Evolutionary conservation across 164 flowering plant species (phyloP), one percentile per base, ranked within the genome.

Genomic region (Amborella trichopoda): DNA sequence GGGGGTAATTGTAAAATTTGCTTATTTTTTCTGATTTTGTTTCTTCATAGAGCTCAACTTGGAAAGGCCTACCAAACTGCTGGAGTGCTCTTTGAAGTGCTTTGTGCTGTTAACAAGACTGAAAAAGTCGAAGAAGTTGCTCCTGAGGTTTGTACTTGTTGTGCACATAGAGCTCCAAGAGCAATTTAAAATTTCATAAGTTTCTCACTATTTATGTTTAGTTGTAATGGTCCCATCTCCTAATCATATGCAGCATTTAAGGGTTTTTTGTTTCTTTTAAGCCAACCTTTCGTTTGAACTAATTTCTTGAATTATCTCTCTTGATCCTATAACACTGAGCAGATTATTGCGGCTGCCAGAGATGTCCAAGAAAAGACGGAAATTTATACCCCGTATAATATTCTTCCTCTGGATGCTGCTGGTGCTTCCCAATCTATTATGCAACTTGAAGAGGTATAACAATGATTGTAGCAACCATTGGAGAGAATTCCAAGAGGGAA

Each of bases 81-180:
- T 13, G 95, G 91, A 30, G 96, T 93, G 37, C 89, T 93, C 46
- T 88, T 88, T 69, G 99, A 93, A 72, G 99, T 93, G 38, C 91
- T 93, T 17, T 82, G 94, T 48, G 96, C 99, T 0, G 99, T 93
- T 49, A 93, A 84, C 52, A 78, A 84, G 73, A 75, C 88, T 28
- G 96, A 91, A 48, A 77, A 87, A 69, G 94, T 77, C 28, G 94
- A 88, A 62, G 95, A 82, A 76, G 95, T 93, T 67, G 93, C 90
- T 50, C 96, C 95, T 9, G 99, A 93, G 96, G 99, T 82, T 46
- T 44, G 71, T 67, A n/a, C n/a, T n/a, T n/a, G n/a, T n/a, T n/a
- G n/a, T n/a, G n/a, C n/a, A n/a, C n/a, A n/a, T n/a, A n/a, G 41
- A 8, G 16, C n/a, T n/a, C 19, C 6, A 37, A 10, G 41, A 6